Percentiles rank a stretch among this genome's conserved stretches.
Conservation (phyloP, 208 protist species). For the Crithidia expoeki region DNA sequence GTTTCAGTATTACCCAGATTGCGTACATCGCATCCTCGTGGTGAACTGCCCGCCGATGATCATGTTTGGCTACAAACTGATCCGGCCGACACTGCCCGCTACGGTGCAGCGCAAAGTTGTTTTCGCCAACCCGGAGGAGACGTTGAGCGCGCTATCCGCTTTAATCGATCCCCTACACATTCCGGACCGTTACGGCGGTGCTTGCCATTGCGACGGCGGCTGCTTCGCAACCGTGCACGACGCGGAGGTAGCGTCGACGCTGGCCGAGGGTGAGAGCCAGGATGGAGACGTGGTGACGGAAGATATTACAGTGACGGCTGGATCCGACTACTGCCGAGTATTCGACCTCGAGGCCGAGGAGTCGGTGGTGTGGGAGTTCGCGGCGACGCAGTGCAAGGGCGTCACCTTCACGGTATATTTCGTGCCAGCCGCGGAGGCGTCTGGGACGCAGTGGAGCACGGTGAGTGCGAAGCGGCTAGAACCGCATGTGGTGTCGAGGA, state of each 20-base stretch:
- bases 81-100: conserved; percentile 46
- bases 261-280: conserved; percentile 21
- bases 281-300: conserved; percentile 42
- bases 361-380: conserved; percentile 57
- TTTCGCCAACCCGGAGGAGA: conserved; percentile 36
- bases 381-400: conserved; percentile 29
- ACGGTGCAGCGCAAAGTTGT: conserved; percentile 53
- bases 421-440: conserved; percentile 27
- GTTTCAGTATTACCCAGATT: conserved; percentile 61
- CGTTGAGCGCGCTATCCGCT: conserved; percentile 35
- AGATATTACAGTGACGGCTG: conserved; percentile 43
- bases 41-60: conserved; percentile 56
- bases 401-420: conserved; percentile 40
- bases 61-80: conserved; percentile 47
- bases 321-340: conserved; percentile 31
- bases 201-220: conserved; percentile 48
- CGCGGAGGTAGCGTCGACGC: not conserved
- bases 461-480: conserved; percentile 40
- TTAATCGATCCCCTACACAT: conserved; percentile 45
- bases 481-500: conserved; percentile 28
- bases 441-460: conserved; percentile 17
- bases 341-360: conserved; percentile 39
- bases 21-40: conserved; percentile 52
- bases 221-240: conserved; percentile 32
- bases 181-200: conserved; percentile 52